phyloP scores from a whole-genome alignment of 1,284 basidiomycete species.

The Abortiporus biennis region DNA sequence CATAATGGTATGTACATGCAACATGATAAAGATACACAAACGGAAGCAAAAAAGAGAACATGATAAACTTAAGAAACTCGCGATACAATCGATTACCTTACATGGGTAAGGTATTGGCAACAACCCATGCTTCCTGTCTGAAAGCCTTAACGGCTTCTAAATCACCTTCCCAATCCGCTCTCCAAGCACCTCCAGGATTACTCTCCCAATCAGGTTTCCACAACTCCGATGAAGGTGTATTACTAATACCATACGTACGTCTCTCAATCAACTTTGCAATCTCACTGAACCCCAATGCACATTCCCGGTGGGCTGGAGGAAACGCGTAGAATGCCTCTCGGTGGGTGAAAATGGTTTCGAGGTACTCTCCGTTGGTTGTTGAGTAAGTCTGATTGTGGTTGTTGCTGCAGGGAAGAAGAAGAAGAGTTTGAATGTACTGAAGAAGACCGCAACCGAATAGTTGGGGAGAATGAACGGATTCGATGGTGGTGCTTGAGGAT shows the following conservation, averaged over 20 bases:
- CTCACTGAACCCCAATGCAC: constrained; percentile 55
- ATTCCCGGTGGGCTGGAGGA: constrained; percentile 53
- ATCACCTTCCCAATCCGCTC: constrained; percentile 32
- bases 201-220: constrained; percentile 62
- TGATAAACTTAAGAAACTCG: no score
- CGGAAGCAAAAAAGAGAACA: no score
- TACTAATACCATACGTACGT: constrained; percentile 31
- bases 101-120: not conserved
- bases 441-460: constrained; percentile 45
- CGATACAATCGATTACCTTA: not conserved
- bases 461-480: not conserved
- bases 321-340: constrained; percentile 56
- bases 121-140: constrained; percentile 55
- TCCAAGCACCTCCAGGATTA: constrained; percentile 47
- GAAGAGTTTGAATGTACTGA: constrained; percentile 44
- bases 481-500: constrained; percentile 4
- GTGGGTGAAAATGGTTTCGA: constrained; percentile 70
- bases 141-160: constrained; percentile 57
- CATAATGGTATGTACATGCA: no score
- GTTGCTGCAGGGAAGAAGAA: no score
- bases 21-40: no score
- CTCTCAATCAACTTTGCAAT: constrained; percentile 55
- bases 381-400: constrained; percentile 44
- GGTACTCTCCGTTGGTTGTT: constrained; percentile 65
- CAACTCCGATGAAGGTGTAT: no score